Evolutionary conservation across 768 basidiomycete species (phyloP), one percentile per base, ranked within the genome.

Genomic region (Leccinum disarticulatum): DNA sequence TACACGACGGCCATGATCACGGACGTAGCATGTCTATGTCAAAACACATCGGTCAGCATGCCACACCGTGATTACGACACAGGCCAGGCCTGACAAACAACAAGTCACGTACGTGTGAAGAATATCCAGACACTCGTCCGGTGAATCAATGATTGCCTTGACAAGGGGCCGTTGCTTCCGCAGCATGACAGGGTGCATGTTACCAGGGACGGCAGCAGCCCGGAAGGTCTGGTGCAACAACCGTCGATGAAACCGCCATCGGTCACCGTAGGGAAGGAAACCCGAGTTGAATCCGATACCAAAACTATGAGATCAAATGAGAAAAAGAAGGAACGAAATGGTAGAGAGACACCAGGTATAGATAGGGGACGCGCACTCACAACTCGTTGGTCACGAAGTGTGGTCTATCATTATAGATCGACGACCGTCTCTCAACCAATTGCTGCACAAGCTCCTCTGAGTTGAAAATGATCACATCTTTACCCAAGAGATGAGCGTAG

Each of bases 1-100:
- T 68, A 64, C 50, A 60, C 35, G 47, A 33, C 30, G 28, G 46
- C 31, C 19, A 65, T 52, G 33, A 71, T 64, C 53, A 77, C 71
- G 65, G 75, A 59, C 65, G 65, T 47, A 49, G 63, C 51, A 57
- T 48, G 55, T 4, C 62, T 60, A 41, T 43, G 22, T 15, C 31
- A 43, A 57, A 33, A 31, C 35, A n/a, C 25, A 17, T n/a, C 17
- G 38, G 25, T 38, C 27, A 51, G 19, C 6, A 14, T 27, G 14
- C 25, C 15, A 15, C 7, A 30, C 30, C n/a, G 13, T 13, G 8
- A 31, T 52, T 31, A 14, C n/a, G 30, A 9, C n/a, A 14, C 35
- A 14, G 13, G 35, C 9, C 25, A n/a, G 17, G 41, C n/a, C 25
- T 28, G 10, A 25, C 25, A 19, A 41, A 51, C 3, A 47, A 13